Evolutionary conservation across 83 land plant species (phyloP).

Genomic region (Picea mariana): DNA sequence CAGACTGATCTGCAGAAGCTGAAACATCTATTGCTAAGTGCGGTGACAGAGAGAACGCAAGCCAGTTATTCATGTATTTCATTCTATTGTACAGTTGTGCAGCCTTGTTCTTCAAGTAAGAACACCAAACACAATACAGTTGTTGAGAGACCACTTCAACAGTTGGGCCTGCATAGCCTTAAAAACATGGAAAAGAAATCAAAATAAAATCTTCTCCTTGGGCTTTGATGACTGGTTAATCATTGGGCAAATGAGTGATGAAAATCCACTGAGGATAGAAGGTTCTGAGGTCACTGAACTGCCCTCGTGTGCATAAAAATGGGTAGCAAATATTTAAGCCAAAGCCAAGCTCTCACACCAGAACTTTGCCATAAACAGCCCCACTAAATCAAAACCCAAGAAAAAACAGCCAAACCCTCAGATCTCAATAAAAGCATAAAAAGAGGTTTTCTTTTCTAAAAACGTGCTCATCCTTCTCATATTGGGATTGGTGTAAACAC

Average conservation of each 20-base stretch:
- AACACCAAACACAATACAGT: not conserved
- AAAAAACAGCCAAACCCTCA: not conserved
- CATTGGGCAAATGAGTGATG: not conserved
- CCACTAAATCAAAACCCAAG: not conserved
- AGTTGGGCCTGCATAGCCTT: not conserved
- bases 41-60: constrained; percentile 81
- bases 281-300: not conserved
- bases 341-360: not conserved
- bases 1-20: constrained; percentile 23
- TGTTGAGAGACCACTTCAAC: not conserved
- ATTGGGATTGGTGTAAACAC: constrained; percentile 7
- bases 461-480: not conserved
- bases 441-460: not conserved
- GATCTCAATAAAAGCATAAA: not conserved
- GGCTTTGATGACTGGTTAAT: constrained; percentile 10
- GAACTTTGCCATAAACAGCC: not conserved
- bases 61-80: constrained; percentile 62
- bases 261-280: not conserved
- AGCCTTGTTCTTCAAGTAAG: not conserved
- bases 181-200: not conserved
- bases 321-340: not conserved
- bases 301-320: too few relatives aligned
- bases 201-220: not conserved
- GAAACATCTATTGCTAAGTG: constrained; percentile 46
- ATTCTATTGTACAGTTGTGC: not conserved